Conservation (phyloP, 345 rosid species). For the Trapa incisa region DNA sequence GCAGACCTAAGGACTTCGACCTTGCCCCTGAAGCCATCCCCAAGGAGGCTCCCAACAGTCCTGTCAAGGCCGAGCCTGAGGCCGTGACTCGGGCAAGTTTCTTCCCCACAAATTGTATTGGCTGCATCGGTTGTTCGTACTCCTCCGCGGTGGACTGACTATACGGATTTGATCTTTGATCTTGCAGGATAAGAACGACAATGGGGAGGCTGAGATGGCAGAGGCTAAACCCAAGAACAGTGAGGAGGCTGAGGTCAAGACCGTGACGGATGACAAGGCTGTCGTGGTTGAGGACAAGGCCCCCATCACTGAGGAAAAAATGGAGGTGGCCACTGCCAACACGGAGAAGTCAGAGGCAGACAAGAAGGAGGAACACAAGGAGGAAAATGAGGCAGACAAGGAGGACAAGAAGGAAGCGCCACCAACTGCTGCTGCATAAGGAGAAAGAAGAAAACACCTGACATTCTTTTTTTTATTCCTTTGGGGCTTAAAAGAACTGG, state of each 20-base stretch:
- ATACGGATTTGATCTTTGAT: not conserved
- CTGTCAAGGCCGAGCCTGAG: constrained; percentile 2
- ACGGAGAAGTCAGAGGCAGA: not conserved
- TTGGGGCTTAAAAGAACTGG: not conserved
- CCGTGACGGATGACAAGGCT: not conserved
- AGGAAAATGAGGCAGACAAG: not conserved
- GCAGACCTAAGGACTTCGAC: constrained; percentile 7
- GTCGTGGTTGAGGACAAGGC: not conserved
- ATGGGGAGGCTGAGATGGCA: not conserved
- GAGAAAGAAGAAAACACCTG: too few species aligned
- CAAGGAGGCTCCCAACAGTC: not conserved
- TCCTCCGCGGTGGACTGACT: too few species aligned
- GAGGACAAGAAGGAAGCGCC: not conserved
- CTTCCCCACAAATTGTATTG: not conserved
- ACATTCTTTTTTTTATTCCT: not conserved
- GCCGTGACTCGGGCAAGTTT: not conserved
- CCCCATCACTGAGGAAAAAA: not conserved
- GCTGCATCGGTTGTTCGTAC: not conserved
- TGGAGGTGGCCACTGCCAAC: not conserved
- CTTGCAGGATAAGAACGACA: not conserved
- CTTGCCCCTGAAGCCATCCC: not conserved
- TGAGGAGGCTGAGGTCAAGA: not conserved
- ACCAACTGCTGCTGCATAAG: too few species aligned
- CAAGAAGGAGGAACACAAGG: not conserved
- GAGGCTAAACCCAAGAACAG: not conserved